Percentiles rank a stretch among this genome's conserved stretches.
phyloP scores from a whole-genome alignment of 2,329 filamentous ascomycete genomes.

The Clarireedia monteithiana region DNA sequence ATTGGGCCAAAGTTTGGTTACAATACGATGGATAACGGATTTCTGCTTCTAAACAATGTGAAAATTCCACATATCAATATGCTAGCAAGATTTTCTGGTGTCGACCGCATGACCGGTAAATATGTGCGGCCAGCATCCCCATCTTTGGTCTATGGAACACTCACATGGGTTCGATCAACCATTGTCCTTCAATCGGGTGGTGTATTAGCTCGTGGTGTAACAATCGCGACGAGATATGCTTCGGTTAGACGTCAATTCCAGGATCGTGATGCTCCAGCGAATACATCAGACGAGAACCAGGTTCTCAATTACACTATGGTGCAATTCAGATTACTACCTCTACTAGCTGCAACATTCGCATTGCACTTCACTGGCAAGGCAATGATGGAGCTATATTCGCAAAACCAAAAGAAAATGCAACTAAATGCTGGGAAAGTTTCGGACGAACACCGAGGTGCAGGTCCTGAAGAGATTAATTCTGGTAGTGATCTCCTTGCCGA shows the following conservation, averaged over 20 bases:
- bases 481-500: conserved; percentile 64
- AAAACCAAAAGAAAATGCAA: conserved; percentile 62
- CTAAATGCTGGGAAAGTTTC: conserved; percentile 32
- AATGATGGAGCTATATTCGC: conserved; percentile 67
- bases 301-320: conserved; percentile 80
- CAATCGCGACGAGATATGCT: conserved; percentile 68
- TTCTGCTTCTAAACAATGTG: conserved; percentile 67
- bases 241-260: conserved; percentile 72
- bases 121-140: conserved; percentile 61
- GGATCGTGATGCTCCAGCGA: conserved; percentile 57
- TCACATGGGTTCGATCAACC: conserved; percentile 66
- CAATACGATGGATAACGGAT: conserved; percentile 78
- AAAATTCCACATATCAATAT: conserved; percentile 69
- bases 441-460: conserved; percentile 45
- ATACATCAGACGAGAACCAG: conserved; percentile 57
- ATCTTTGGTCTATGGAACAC: conserved; percentile 63
- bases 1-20: conserved; percentile 77
- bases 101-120: conserved; percentile 60
- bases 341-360: conserved; percentile 69
- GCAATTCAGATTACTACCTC: conserved; percentile 62
- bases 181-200: conserved; percentile 68
- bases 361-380: conserved; percentile 70
- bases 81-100: conserved; percentile 61
- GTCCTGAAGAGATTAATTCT: conserved; percentile 59
- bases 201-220: conserved; percentile 66